Evolutionary conservation across 1,284 basidiomycete genomes (phyloP).

Genomic region (Fomitopsis betulina): DNA sequence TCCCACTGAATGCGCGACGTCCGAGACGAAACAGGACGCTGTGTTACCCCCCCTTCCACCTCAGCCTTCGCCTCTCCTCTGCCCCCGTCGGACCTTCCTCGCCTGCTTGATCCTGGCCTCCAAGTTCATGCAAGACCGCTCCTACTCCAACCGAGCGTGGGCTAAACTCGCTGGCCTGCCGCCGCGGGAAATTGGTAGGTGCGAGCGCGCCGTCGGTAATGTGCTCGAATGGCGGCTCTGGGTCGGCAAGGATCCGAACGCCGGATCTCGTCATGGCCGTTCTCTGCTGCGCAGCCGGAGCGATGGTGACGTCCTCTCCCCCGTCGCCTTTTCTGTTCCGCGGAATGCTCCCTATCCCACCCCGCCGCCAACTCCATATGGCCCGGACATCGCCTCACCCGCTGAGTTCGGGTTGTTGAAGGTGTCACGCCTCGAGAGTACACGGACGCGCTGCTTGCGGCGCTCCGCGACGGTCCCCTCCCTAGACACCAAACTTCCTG

Average conservation of each 20-base stretch:
- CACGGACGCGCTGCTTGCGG: conserved; percentile 9
- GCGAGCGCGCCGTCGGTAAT: conserved; percentile 75
- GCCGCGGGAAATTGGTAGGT: conserved; percentile 73
- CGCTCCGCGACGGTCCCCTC: conserved; percentile 22
- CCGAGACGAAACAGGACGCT: conserved; percentile 13
- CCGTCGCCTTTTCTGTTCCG: not conserved
- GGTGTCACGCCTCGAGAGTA: not conserved
- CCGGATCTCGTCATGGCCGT: conserved; percentile 8
- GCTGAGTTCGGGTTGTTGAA: not conserved
- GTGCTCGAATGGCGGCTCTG: conserved; percentile 80
- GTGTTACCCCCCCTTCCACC: conserved; percentile 39
- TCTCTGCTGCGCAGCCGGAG: conserved; percentile 20
- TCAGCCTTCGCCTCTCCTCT: conserved; percentile 77
- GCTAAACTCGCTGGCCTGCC: conserved; percentile 79
- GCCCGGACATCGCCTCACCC: not conserved
- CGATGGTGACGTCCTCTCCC: conserved; percentile 18
- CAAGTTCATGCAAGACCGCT: conserved; percentile 91
- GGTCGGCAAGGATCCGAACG: conserved; percentile 57
- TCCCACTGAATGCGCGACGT: not conserved
- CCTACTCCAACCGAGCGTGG: conserved; percentile 92
- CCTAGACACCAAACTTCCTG: conserved; percentile 6
- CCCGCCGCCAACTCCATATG: not conserved
- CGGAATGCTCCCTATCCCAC: not conserved
- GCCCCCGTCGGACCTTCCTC: conserved; percentile 84
- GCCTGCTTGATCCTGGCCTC: conserved; percentile 85